Conservation (phyloP, 768 basidiomycete species). For the Galerina sulciceps region DNA sequence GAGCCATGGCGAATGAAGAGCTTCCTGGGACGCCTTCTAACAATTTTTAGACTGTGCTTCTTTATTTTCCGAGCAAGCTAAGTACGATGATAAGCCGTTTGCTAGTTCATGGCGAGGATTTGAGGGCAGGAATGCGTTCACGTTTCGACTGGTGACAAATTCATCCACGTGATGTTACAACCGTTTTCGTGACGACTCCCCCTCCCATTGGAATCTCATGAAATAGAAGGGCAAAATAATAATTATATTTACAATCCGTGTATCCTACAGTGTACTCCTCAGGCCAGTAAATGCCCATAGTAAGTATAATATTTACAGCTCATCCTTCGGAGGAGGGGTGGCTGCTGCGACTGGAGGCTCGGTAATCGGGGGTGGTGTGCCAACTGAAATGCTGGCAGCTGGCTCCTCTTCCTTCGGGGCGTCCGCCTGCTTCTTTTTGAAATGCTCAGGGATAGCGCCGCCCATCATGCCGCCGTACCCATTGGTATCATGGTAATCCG, state of each 20-base stretch:
- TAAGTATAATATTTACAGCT: background rate
- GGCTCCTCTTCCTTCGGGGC: background rate
- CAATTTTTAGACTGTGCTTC: too few species aligned
- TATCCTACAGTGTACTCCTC: background rate
- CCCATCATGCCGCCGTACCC: constrained; percentile 50
- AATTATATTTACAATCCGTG: background rate
- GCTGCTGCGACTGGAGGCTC: constrained; percentile 6
- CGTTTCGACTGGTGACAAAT: background rate
- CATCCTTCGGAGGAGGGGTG: background rate
- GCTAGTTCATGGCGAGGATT: background rate
- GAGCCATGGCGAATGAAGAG: constrained; percentile 35
- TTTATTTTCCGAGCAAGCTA: too few species aligned
- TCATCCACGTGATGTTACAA: constrained; percentile 3
- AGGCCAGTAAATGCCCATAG: background rate
- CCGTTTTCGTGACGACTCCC: background rate
- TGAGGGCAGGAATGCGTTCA: background rate
- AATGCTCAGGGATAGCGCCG: constrained; percentile 27
- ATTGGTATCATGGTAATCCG: constrained; percentile 46
- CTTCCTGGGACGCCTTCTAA: too few species aligned
- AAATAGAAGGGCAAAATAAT: background rate
- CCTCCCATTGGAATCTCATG: too few species aligned
- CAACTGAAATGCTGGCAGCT: constrained; percentile 11
- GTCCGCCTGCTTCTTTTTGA: constrained; percentile 31
- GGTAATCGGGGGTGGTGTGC: constrained; percentile 4
- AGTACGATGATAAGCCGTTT: background rate